Conservation (phyloP, 257 asterid species). For the Penstemon eatonii region DNA sequence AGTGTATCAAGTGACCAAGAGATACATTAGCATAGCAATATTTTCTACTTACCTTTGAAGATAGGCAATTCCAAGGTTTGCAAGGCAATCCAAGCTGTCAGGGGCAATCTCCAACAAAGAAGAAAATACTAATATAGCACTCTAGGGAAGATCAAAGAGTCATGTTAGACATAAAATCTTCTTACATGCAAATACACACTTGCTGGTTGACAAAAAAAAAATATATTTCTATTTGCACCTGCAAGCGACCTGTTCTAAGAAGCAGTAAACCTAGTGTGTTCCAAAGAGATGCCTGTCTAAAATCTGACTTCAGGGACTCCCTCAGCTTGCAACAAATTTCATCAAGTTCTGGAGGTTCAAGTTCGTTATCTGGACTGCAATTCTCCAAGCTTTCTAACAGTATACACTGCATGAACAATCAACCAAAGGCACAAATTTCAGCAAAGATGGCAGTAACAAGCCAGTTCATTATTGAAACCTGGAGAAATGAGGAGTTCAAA, state of each 20-base stretch:
- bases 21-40: constrained; percentile 16
- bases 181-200: constrained; percentile 20
- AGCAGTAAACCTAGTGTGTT: constrained; percentile 81
- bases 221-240: constrained; percentile 49
- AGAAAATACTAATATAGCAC: constrained; percentile 84
- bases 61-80: constrained; percentile 88
- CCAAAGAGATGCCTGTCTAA: constrained; percentile 91
- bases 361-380: constrained; percentile 64
- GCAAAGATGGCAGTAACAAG: constrained; percentile 19
- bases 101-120: constrained; percentile 77
- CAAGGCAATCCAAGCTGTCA: constrained; percentile 85
- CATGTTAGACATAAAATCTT: constrained; percentile 30
- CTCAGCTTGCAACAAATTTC: constrained; percentile 70
- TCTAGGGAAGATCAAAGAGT: constrained; percentile 50
- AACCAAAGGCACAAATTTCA: constrained; percentile 23
- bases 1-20: constrained; percentile 1
- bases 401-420: constrained; percentile 61
- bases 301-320: constrained; percentile 73
- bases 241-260: constrained; percentile 83
- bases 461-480: constrained; percentile 19
- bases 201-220: constrained; percentile 29
- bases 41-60: constrained; percentile 73
- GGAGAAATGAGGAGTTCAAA: not conserved
- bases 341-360: constrained; percentile 78
- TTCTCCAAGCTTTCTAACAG: constrained; percentile 79